Conservation (phyloP, 306 rosid genomes). For the Arachis hypogaea region DNA sequence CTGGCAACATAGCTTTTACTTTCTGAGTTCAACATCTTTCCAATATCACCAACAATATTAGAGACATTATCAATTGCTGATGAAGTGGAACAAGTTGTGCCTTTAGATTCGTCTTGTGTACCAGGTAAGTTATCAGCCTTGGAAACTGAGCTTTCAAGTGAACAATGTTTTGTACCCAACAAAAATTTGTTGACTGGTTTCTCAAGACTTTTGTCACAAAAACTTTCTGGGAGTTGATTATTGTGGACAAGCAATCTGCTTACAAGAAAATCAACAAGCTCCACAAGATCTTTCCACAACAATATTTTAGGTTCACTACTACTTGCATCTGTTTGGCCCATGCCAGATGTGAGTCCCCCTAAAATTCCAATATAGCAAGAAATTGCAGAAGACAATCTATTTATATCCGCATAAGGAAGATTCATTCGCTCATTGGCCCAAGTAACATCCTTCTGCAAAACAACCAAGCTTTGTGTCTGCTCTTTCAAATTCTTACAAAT, state of each 20-base stretch:
- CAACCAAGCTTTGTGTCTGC: constrained; percentile 52
- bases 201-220: constrained; percentile 44
- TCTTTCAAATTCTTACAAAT: constrained; percentile 63
- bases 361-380: constrained; percentile 78
- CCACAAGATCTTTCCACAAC: constrained; percentile 46
- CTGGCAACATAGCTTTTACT: constrained; percentile 47
- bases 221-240: constrained; percentile 43
- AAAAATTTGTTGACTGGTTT: constrained; percentile 33
- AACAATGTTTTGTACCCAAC: constrained; percentile 33
- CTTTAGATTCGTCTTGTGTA: constrained; percentile 38
- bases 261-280: constrained; percentile 51
- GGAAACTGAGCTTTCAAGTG: constrained; percentile 23
- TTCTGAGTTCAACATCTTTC: constrained; percentile 40
- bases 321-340: constrained; percentile 46
- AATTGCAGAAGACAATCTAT: constrained; percentile 59
- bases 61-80: constrained; percentile 43
- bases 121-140: constrained; percentile 44
- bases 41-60: constrained; percentile 35
- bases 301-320: constrained; percentile 44
- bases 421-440: constrained; percentile 43
- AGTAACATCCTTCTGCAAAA: constrained; percentile 48
- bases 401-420: constrained; percentile 44
- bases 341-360: constrained; percentile 65
- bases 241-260: constrained; percentile 51
- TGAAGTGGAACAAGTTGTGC: constrained; percentile 43